Base-by-base conservation (phyloP, 148 eudicot genomes). In the Cornus kousa region DNA sequence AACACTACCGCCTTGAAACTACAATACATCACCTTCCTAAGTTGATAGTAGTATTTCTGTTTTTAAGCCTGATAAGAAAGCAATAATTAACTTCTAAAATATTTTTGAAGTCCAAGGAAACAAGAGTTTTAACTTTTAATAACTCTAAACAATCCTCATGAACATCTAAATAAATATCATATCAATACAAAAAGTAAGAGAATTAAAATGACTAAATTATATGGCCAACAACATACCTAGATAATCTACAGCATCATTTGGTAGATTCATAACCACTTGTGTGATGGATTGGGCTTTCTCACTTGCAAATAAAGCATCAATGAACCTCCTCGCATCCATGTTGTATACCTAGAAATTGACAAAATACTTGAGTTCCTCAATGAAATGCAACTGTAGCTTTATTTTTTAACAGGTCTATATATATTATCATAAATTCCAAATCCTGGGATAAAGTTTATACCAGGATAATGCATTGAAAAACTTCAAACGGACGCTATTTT, bases 261-360 rank as follows among this genome's bases (percentile, higher is more conserved):
- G 99, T 90, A 95, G 84, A 87, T 95, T 95, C 99, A 95, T 95
- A 66, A 95, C 91, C 22, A 95, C 99, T 89, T 95, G 99, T 66
- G 97, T 90, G 65, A 93, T 86, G 13, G 89, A 71, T 35, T 67
- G 87, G 66, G 83, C 79, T 75, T 83, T 86, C 75, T 82, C 84
- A 70, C 85, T 82, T 28, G 90, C 75, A 85, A 95, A 92, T 66
- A 95, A 72, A 67, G 90, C 53, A 74, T 89, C 87, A 67, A 95
- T 91, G 82, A 95, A 95, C 84, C 98, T 89, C 85, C 99, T 90
- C 33, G 89, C 99, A 77, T 95, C 98, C 99, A 95, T 95, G 88
- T 95, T 95, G 74, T 67, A 93, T 72, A 95, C 90, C 98, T 95
- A 74, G 35, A 76, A 81, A 78, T 43, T 35, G 53, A 80, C 48